A percentile compares a stretch with the other conserved stretches of the same genome.
phyloP scores from a whole-genome alignment of 2,329 filamentous ascomycete genomes.

The Fusarium sterilihyphosum region DNA sequence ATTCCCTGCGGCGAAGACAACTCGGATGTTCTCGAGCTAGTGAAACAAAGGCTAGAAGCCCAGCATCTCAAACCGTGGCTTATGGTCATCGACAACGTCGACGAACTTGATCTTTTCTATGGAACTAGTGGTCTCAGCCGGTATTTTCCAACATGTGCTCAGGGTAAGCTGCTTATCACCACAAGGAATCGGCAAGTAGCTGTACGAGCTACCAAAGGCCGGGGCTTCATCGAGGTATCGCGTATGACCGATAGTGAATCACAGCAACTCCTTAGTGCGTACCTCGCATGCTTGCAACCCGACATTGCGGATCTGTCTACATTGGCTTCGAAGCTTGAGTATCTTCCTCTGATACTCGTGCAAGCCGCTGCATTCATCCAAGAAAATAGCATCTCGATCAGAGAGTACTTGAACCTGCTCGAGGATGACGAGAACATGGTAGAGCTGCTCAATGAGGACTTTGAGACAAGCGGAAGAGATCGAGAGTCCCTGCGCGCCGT shows the following conservation, averaged over 20 bases:
- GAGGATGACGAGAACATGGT: neutral
- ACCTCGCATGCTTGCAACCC: fast-evolving
- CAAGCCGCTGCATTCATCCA: neutral
- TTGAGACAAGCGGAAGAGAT: neutral
- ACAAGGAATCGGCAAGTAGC: neutral
- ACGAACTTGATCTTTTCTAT: neutral
- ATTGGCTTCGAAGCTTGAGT: neutral
- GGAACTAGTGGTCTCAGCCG: fast-evolving
- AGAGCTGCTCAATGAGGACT: neutral
- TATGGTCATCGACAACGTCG: neutral
- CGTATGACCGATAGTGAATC: neutral
- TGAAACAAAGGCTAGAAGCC: neutral
- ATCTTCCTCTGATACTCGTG: neutral
- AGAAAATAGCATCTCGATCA: neutral
- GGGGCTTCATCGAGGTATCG: neutral
- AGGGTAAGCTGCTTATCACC: neutral
- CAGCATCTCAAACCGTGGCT: neutral
- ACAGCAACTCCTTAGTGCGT: neutral
- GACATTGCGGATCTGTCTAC: neutral
- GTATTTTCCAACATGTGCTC: neutral
- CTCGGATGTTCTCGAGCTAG: no score
- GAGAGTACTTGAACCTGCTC: neutral
- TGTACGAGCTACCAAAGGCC: neutral
- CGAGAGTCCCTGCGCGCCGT: neutral
- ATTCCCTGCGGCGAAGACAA: no score